phyloP scores from a whole-genome alignment of 2,329 filamentous ascomycete species.

The Rhynchosporium secalis region DNA sequence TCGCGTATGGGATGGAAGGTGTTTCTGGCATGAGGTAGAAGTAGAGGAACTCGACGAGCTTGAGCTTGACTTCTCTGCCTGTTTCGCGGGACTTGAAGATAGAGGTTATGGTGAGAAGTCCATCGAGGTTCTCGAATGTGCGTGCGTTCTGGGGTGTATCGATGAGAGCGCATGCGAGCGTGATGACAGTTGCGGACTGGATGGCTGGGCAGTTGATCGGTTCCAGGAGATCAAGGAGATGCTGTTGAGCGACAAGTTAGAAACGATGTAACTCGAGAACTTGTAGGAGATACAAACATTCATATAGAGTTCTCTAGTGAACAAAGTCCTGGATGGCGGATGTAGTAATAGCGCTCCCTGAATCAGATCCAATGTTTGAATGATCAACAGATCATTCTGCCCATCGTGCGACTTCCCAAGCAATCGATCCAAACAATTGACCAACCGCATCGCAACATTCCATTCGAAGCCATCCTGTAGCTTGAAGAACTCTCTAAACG shows the following conservation, averaged over 20 bases:
- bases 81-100: conserved; percentile 90
- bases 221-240: conserved; percentile 92
- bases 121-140: conserved; percentile 88
- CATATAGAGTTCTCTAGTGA: conserved; percentile 90
- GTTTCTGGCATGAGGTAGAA: conserved; percentile 98
- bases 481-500: conserved; percentile 94
- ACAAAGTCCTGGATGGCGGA: conserved; percentile 83
- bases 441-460: conserved; percentile 87
- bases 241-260: conserved; percentile 44
- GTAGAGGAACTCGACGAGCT: conserved; percentile 96
- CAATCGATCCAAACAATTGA: conserved; percentile 81
- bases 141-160: conserved; percentile 86
- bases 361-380: conserved; percentile 83
- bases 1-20: conserved; percentile 55
- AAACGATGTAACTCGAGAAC: conserved; percentile 7
- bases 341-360: conserved; percentile 88
- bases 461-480: conserved; percentile 96
- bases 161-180: conserved; percentile 84
- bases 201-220: conserved; percentile 89
- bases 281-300: conserved; percentile 59
- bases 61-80: conserved; percentile 85
- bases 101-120: conserved; percentile 85
- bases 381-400: conserved; percentile 83
- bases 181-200: conserved; percentile 85
- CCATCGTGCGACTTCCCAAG: conserved; percentile 80